Evolutionary conservation across 257 asterid genomes (phyloP).

Genomic region (Lycium barbarum): DNA sequence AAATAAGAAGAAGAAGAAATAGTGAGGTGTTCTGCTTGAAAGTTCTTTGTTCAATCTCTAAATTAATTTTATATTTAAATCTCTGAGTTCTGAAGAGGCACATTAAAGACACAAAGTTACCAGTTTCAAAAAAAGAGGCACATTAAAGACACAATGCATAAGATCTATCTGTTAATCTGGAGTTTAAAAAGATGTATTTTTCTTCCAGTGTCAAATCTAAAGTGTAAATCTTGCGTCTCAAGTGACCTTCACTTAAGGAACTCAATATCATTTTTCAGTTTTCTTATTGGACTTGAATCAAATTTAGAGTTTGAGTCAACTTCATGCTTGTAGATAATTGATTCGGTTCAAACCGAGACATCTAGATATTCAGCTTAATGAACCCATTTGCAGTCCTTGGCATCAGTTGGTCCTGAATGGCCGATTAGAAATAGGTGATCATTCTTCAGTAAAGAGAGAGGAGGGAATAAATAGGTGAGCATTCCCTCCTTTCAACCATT

Average conservation of each 20-base stretch:
- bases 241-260: constrained; percentile 3
- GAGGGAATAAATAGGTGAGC: neutral
- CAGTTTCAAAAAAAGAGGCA: too few species aligned
- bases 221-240: neutral
- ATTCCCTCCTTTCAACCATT: neutral
- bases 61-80: neutral
- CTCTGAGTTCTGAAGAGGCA: neutral
- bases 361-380: neutral
- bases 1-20: neutral
- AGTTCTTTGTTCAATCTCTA: neutral
- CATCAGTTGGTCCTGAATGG: neutral
- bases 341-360: neutral
- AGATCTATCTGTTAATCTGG: neutral
- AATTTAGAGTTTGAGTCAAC: neutral
- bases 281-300: neutral
- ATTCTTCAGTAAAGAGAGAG: neutral
- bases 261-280: neutral
- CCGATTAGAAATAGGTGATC: neutral
- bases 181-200: neutral
- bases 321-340: neutral
- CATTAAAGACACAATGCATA: neutral
- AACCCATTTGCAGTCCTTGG: neutral
- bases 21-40: neutral
- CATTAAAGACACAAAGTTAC: neutral
- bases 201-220: neutral